These are phyloP conservation scores for Zoysia japonica DNA, from an alignment of 176 grass and related monocot species.

Conservation along the genomic window DNA sequence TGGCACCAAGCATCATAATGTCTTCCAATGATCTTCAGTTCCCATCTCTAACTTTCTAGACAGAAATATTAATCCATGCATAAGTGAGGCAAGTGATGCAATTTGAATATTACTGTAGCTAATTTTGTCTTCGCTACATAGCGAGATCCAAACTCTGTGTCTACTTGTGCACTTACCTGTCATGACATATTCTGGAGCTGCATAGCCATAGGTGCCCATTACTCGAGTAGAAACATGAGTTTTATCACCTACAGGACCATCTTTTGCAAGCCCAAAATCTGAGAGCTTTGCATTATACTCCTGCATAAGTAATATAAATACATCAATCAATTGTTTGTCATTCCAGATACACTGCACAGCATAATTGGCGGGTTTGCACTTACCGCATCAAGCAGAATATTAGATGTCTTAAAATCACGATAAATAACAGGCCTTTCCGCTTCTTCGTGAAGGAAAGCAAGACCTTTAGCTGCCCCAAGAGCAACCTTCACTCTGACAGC, in stretches of 20 bases:
- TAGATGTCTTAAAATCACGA: slow-evolving; percentile 89
- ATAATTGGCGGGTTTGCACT: slow-evolving; percentile 37
- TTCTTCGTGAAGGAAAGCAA: slow-evolving; percentile 84
- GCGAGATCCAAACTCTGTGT: background rate
- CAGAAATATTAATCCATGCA: slow-evolving; percentile 26
- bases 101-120: slow-evolving; percentile 7
- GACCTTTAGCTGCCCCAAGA: slow-evolving; percentile 73
- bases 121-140: background rate
- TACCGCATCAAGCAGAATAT: slow-evolving; percentile 71
- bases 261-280: slow-evolving; percentile 88
- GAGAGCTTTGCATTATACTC: slow-evolving; percentile 87
- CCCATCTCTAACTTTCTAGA: background rate
- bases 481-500: slow-evolving; percentile 79
- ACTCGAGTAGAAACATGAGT: slow-evolving; percentile 86
- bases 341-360: background rate
- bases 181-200: slow-evolving; percentile 88
- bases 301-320: slow-evolving; percentile 51
- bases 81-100: slow-evolving; percentile 13
- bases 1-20: slow-evolving; percentile 3
- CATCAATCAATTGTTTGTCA: slow-evolving; percentile 20
- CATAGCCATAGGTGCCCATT: slow-evolving; percentile 92
- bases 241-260: slow-evolving; percentile 83
- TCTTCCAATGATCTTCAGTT: background rate
- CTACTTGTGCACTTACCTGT: slow-evolving; percentile 47
- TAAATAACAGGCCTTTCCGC: slow-evolving; percentile 88